Conservation (phyloP, 805 yeast species). For the Starmerella geochares region DNA sequence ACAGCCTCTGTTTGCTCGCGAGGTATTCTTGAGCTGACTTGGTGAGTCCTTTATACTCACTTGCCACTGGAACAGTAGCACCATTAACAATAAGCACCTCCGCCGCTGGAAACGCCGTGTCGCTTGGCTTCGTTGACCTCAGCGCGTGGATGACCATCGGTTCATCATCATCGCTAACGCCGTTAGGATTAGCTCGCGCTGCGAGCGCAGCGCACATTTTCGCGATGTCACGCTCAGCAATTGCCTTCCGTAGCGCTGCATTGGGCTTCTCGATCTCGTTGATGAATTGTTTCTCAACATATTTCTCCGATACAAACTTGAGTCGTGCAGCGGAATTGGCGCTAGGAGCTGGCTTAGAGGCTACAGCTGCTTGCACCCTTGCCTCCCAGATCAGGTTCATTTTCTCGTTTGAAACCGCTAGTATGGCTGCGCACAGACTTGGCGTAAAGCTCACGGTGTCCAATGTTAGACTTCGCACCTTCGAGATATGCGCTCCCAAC, state of each 20-base stretch:
- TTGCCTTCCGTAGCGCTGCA: slow-evolving; percentile 31
- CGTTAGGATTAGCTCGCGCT: slow-evolving; percentile 34
- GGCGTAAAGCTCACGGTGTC: slow-evolving; percentile 50
- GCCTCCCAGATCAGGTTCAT: slow-evolving; percentile 58
- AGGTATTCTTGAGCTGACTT: slow-evolving; percentile 13
- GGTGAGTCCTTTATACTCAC: slow-evolving; percentile 18
- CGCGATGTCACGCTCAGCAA: slow-evolving; percentile 28
- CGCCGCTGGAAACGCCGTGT: slow-evolving; percentile 31
- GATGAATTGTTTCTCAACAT: slow-evolving; percentile 44
- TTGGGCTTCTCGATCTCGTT: slow-evolving; percentile 31
- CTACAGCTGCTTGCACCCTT: slow-evolving; percentile 24
- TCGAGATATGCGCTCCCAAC: slow-evolving; percentile 71
- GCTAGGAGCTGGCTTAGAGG: slow-evolving; percentile 29
- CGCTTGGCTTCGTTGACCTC: slow-evolving; percentile 25
- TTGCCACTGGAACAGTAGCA: slow-evolving; percentile 27
- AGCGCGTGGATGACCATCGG: slow-evolving; percentile 32
- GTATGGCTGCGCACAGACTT: slow-evolving; percentile 50
- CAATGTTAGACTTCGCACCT: slow-evolving; percentile 64
- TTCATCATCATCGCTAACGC: slow-evolving; percentile 27
- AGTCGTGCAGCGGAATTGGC: slow-evolving; percentile 42
- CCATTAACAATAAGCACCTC: slow-evolving; percentile 35
- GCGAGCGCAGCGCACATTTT: slow-evolving; percentile 32
- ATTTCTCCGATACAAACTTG: slow-evolving; percentile 56
- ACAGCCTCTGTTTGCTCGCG: slow-evolving; percentile 13
- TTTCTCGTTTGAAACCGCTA: slow-evolving; percentile 44